Percentiles rank a stretch among this genome's conserved stretches.
Conservation (phyloP, 345 rosid species). For the Hibiscus mutabilis region DNA sequence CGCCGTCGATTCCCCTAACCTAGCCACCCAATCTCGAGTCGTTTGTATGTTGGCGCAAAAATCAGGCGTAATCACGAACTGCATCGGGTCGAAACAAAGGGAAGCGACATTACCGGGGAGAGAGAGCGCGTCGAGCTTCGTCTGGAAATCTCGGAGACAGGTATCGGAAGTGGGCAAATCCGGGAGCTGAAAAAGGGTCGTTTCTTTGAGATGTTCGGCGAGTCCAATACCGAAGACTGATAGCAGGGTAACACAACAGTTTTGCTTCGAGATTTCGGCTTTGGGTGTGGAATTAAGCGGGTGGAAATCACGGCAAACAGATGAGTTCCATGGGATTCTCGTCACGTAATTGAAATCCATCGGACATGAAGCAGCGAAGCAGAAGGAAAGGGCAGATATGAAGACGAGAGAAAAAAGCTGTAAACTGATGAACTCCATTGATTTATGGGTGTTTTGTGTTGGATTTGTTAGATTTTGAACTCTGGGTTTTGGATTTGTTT, state of each 20-base stretch:
- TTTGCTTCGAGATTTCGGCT: not conserved
- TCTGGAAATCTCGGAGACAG: constrained; percentile 55
- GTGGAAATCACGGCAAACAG: constrained; percentile 33
- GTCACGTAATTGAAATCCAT: constrained; percentile 51
- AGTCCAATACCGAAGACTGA: constrained; percentile 54
- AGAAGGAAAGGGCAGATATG: constrained; percentile 1
- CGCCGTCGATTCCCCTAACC: constrained; percentile 38
- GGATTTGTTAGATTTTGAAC: not conserved
- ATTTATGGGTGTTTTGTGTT: not conserved
- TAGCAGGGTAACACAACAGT: constrained; percentile 47
- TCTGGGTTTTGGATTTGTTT: not conserved
- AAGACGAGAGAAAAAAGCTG: constrained; percentile 8
- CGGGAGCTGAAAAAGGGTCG: constrained; percentile 52
- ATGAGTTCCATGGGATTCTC: constrained; percentile 60
- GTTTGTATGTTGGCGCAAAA: constrained; percentile 52
- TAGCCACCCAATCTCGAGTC: constrained; percentile 49
- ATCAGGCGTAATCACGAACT: constrained; percentile 37
- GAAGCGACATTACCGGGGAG: constrained; percentile 40
- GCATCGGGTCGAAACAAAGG: constrained; percentile 49
- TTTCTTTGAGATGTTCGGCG: constrained; percentile 51
- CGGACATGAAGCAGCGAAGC: constrained; percentile 41
- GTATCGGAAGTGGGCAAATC: constrained; percentile 43
- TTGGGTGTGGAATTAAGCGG: not conserved
- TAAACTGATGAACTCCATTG: constrained; percentile 13
- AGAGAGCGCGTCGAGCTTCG: constrained; percentile 43